A percentile compares a stretch with the other conserved stretches of the same genome.
phyloP scores from a whole-genome alignment of 1,284 basidiomycete species.

The Microbotryum scabiosae region DNA sequence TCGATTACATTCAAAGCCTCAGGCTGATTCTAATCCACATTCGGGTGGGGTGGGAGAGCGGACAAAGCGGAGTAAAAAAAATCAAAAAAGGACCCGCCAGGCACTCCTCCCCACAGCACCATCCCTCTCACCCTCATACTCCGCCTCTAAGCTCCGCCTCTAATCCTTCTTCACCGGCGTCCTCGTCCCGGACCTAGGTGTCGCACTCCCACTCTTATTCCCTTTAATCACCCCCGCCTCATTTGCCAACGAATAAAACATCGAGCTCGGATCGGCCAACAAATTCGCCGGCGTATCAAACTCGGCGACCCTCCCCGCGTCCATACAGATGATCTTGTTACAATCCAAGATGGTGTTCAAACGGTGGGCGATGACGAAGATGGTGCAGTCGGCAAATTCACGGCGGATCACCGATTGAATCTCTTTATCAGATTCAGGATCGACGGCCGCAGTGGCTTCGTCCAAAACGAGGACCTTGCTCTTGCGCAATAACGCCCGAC shows the following conservation, averaged over 20 bases:
- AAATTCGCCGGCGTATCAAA: conserved; percentile 32
- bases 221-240: neutral
- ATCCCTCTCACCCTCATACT: no score
- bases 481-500: conserved; percentile 60
- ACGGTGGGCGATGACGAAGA: conserved; percentile 28
- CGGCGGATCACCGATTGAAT: conserved; percentile 34
- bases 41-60: no score
- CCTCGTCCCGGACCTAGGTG: neutral
- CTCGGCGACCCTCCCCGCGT: conserved; percentile 29
- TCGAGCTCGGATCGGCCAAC: conserved; percentile 10
- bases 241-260: conserved; percentile 12
- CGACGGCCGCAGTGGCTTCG: conserved; percentile 44
- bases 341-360: conserved; percentile 30
- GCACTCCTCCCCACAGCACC: no score
- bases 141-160: no score
- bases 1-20: no score
- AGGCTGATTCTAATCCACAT: no score
- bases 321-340: conserved; percentile 39
- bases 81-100: no score
- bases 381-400: conserved; percentile 25
- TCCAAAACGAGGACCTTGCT: conserved; percentile 82
- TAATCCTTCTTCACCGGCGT: conserved; percentile 5
- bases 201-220: neutral
- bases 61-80: no score
- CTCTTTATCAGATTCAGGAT: conserved; percentile 28